A percentile compares a stretch with the other conserved stretches of the same genome.
Evolutionary conservation across 1,284 basidiomycete species (phyloP).

Genomic region (Irpex sp.): DNA sequence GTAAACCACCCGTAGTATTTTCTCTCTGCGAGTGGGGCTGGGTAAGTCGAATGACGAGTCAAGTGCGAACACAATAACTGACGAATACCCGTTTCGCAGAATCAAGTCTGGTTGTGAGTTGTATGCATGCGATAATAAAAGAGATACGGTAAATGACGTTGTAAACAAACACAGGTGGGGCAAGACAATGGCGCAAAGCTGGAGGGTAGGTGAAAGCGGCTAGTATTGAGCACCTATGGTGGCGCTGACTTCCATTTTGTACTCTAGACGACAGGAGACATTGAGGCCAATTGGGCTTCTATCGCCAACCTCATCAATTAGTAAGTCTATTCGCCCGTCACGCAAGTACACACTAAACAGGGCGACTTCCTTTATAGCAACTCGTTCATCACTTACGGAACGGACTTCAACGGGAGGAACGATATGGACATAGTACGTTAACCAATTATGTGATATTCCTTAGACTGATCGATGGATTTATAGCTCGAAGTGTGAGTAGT

Average conservation of each 20-base stretch:
- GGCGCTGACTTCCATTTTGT: not conserved
- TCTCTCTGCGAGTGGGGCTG: not conserved
- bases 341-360: no score
- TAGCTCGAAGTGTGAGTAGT: not conserved
- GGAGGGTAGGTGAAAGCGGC: not conserved
- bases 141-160: not conserved
- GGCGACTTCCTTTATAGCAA: constrained; percentile 17
- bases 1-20: not conserved
- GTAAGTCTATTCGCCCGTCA: constrained; percentile 19
- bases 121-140: not conserved
- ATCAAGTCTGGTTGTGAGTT: not conserved
- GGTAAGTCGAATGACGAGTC: not conserved
- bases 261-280: constrained; percentile 24
- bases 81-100: not conserved
- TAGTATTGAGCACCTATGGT: not conserved
- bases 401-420: not conserved
- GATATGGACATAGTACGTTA: not conserved
- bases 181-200: not conserved
- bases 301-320: constrained; percentile 40
- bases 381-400: not conserved
- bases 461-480: not conserved
- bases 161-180: not conserved
- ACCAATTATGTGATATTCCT: no score
- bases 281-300: constrained; percentile 34
- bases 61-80: not conserved